Base-by-base conservation (phyloP, 352 stramenopile species). In the Globisporangium spinosum region DNA sequence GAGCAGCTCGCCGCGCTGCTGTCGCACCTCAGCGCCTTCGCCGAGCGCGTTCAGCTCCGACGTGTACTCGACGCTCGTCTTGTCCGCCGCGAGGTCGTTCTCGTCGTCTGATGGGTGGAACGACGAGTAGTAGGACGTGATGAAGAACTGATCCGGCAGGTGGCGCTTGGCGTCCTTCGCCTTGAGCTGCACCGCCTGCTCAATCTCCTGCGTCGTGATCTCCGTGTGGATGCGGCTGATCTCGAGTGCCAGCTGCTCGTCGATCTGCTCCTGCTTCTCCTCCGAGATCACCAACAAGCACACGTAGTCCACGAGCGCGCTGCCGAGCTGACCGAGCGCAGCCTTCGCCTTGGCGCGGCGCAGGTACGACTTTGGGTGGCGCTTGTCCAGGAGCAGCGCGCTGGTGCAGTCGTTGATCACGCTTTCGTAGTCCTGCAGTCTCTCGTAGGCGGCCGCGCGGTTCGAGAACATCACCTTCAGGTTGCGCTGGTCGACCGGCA, bases 381-480 rank as follows among this genome's bases (percentile, higher is more conserved):
- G 71, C 69, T 89, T 90, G 74, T 93, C 85, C 29, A 93, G 62
- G 45, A 65, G 60, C 32, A 93, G 53, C 13, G 82, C 85, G 55
- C 76, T 82, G 2, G 80, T 73, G 65, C 85, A 93, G 67, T 93
- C 85, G 9, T 65, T 65, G 8, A 91, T 64, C n/a, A 93, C 85
- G 58, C 76, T 77, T 62, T 76, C 63, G 66, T 88, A 77, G 73
- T 90, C 77, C 62, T 85, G 73, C 20, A 94, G 74, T 58, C 83
- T 81, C 59, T 94, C 86, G 65, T 87, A 90, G 38, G 86, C 84
- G 2, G 86, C 83, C 0, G 84, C 86, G 35, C 86, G 82, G 76
- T 94, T 94, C 65, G 86, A 91, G 70, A 87, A 94, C 83, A 94
- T 92, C 67, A 94, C 86, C 67, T 94, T 94, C 32, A 94, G 70